Percentiles rank a stretch among this genome's conserved stretches.
These are phyloP conservation scores for Ampelocalamus luodianensis DNA, from an alignment of 176 grass and related monocot species.

Conservation along the genomic window DNA sequence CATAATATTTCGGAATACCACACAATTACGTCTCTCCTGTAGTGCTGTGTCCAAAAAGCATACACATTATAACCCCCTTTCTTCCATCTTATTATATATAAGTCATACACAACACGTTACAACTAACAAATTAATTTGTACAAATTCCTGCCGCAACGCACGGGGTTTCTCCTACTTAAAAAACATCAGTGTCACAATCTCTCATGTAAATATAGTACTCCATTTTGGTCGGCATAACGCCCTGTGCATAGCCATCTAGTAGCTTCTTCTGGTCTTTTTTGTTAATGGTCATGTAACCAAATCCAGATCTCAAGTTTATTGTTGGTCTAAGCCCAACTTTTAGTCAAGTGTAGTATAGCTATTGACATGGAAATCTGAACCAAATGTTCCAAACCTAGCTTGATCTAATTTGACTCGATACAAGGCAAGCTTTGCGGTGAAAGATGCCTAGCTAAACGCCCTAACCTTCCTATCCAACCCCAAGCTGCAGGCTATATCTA, in stretches of 20 bases:
- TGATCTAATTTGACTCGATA: background rate
- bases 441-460: background rate
- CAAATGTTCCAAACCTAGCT: background rate
- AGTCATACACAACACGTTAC: no score
- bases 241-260: background rate
- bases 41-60: no score
- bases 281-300: conserved; percentile 1
- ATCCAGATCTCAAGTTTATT: background rate
- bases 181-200: no score
- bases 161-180: no score
- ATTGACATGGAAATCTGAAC: background rate
- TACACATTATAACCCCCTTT: no score
- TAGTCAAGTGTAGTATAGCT: background rate
- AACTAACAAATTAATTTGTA: no score
- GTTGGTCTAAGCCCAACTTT: background rate
- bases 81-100: no score
- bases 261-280: background rate
- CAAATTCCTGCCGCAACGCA: no score
- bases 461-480: background rate
- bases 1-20: no score
- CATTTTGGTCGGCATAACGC: no score
- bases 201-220: no score
- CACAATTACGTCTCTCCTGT: no score
- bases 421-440: background rate
- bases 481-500: background rate